Evolutionary conservation across 2,329 filamentous ascomycete genomes (phyloP), one percentile per base, ranked within the genome.

Genomic region (Fusarium sp.): DNA sequence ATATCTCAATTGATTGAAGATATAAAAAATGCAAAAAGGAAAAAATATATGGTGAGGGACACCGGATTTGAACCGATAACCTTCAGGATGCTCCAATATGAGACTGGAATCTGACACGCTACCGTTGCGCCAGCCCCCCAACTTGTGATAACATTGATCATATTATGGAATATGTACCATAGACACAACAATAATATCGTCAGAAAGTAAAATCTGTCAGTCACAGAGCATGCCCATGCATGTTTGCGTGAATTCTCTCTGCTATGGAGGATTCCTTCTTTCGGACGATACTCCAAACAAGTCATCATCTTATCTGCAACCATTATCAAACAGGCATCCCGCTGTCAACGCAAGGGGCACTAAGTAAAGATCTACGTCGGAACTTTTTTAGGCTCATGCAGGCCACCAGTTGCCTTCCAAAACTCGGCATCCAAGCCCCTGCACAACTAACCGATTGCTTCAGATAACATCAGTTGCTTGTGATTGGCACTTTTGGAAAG

Each of bases 401-500:
- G 5, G 35, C 59, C 23, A 52, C 41, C 44, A 56, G 48, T 54
- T 20, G 45, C 46, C 49, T 56, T 49, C 43, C 65, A 48, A 32
- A 60, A 48, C 27, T 55, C 45, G 62, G 32, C 25, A 40, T 23
- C 41, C 8, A 48, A 44, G 27, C 20, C 47, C 64, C 45, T 62
- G 54, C 22, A 48, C 27, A 39, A 17, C 19, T 20, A 30, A 23
- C 20, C 23, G 9, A 51, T 53, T 19, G 22, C 49, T 41, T 40
- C 32, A 57, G 27, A 47, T 37, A 43, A 25, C 32, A 19, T 45
- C 13, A 56, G 35, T 43, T 49, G 41, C 65, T 55, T 25, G 49
- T 67, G 65, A 63, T 65, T 67, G 61, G 66, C 44, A 68, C 65
- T 67, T 67, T 67, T 68, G 53, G 44, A 17, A 33, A 45, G 30